Conservation (phyloP, 2,329 filamentous ascomycete genomes). For the Fusarium luffae region DNA sequence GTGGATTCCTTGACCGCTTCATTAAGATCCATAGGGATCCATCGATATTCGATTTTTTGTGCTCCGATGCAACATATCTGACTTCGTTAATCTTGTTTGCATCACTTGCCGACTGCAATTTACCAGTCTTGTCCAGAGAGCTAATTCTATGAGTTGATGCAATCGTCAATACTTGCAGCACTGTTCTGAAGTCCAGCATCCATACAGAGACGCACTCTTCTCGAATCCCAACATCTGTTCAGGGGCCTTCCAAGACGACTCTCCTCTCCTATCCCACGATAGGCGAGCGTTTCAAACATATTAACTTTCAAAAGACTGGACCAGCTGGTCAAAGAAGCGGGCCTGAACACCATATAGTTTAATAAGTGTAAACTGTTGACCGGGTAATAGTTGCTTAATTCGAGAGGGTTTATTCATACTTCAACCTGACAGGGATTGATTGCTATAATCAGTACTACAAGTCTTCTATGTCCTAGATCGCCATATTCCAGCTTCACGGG, state of each 20-base stretch:
- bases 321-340: not conserved
- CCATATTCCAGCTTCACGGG: not conserved
- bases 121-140: not conserved
- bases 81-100: not conserved
- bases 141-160: not conserved
- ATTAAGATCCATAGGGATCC: not conserved
- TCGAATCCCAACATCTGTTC: not conserved
- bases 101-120: not conserved
- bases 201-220: not conserved
- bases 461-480: not conserved
- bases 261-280: not conserved
- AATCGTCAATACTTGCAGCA: not conserved
- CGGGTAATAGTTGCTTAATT: not conserved
- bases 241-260: not conserved
- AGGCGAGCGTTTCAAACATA: not conserved
- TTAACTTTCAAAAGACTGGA: not conserved
- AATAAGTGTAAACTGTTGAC: not conserved
- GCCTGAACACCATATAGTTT: not conserved
- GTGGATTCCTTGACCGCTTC: conserved; percentile 19
- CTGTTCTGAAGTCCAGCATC: not conserved
- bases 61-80: not conserved
- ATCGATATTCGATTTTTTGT: not conserved
- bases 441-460: not conserved
- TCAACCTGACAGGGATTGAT: not conserved
- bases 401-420: not conserved